phyloP scores from a whole-genome alignment of 495 filamentous ascomycete species.

The Aspergillus cavernicola region DNA sequence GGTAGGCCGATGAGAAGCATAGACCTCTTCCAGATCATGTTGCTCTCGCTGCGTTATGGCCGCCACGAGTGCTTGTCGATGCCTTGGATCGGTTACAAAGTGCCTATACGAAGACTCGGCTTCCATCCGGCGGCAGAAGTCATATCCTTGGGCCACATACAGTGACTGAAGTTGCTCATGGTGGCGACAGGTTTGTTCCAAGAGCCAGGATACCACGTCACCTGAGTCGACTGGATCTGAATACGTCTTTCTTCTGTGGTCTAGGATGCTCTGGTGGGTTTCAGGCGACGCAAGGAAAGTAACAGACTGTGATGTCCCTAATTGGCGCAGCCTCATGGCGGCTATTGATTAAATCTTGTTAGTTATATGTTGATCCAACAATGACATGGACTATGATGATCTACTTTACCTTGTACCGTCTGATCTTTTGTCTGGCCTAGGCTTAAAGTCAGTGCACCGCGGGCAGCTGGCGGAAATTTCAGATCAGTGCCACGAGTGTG shows the following conservation, averaged over 20 bases:
- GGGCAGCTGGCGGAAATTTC: constrained; percentile 53
- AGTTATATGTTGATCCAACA: too few relatives aligned
- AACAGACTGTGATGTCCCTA: constrained; percentile 52
- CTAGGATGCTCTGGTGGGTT: constrained; percentile 46
- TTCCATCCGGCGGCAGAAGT: too few relatives aligned
- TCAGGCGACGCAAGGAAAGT: constrained; percentile 61
- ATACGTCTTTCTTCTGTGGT: constrained; percentile 7
- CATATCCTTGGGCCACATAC: too few relatives aligned
- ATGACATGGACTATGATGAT: background rate
- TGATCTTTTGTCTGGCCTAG: constrained; percentile 64
- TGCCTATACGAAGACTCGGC: too few relatives aligned
- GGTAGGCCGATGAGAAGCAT: too few relatives aligned
- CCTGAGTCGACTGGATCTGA: constrained; percentile 27
- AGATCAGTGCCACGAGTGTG: constrained; percentile 75
- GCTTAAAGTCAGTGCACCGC: constrained; percentile 69
- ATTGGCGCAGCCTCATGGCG: constrained; percentile 62
- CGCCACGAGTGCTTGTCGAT: too few relatives aligned
- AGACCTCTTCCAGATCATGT: too few relatives aligned
- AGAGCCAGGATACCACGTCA: constrained; percentile 57
- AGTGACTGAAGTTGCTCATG: too few relatives aligned
- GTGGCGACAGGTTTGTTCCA: constrained; percentile 57
- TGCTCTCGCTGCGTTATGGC: too few relatives aligned
- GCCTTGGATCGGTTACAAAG: too few relatives aligned
- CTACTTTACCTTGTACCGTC: constrained; percentile 62
- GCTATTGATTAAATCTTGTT: constrained; percentile 38